Evolutionary conservation across 176 grass and related monocot genomes (phyloP), one percentile per base, ranked within the genome.

Genomic region (Avena eriantha): DNA sequence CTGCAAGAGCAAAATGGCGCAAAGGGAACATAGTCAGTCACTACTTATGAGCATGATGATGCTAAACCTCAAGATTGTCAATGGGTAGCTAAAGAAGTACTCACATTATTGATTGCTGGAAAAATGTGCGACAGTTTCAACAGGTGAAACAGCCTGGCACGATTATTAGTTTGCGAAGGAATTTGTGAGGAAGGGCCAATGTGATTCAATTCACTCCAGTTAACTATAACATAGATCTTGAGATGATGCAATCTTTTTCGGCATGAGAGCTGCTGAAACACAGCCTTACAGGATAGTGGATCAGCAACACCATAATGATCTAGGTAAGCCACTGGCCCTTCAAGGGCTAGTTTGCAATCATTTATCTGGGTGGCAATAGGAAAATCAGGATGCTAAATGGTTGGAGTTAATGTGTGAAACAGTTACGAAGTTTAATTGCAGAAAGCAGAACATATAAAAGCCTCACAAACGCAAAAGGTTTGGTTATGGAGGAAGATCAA

Each of bases 101-200:
- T 94, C 67, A 95, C 96, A 63, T 78, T 89, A 79, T 88, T 87
- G 69, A 72, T 89, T 73, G 53, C 29, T 76, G 96, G 93, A 82
- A 94, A 96, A 81, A 94, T 94, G 51, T 98, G 96, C 47, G 90
- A 87, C 70, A 98, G 57, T 69, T 91, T 84, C 82, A 96, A 60
- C 64, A 96, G 57, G 75, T 98, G 96, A 90, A 92, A 92, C 31
- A 73, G 58, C 70, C 55, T 83, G 80, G 24, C 35, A 68, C 61
- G 59, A 86, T 74, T 57, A 86, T 80, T 88, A 50, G 84, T 35
- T 61, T 73, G 87, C 21, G 79, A 91, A 90, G 93, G 84, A 82
- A 85, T 73, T 75, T 76, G 75, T 36, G 51, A 87, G 10, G 85
- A 64, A 93, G 89, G 80, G 67, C 74, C 54, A 87, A 92, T 76